A percentile compares a stretch with the other conserved stretches of the same genome.
phyloP scores from a whole-genome alignment of 1,139 yeast genomes.

The Hansenula lynferdii region DNA sequence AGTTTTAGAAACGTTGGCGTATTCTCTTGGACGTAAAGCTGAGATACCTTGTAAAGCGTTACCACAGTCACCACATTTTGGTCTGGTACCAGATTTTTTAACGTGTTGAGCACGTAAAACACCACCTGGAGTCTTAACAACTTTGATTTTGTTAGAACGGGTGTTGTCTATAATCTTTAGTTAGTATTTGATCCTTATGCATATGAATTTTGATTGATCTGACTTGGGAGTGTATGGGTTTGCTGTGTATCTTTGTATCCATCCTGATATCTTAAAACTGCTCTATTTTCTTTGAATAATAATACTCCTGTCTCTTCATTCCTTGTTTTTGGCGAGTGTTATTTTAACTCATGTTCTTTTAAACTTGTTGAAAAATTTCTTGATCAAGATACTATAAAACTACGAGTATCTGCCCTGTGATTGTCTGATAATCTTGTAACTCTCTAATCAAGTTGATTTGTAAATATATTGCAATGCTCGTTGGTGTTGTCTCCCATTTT shows the following conservation, averaged over 20 bases:
- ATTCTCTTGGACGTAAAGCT: slow-evolving; percentile 96
- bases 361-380: not conserved
- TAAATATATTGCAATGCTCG: too few species aligned
- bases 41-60: slow-evolving; percentile 85
- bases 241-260: too few species aligned
- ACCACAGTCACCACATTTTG: slow-evolving; percentile 99
- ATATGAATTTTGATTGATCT: too few species aligned
- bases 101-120: slow-evolving; percentile 95
- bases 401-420: not conserved
- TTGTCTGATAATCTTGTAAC: too few species aligned
- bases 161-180: slow-evolving; percentile 72
- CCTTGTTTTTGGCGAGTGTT: too few species aligned
- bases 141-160: slow-evolving; percentile 98
- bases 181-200: slow-evolving; percentile 31
- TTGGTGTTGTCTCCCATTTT: too few species aligned
- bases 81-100: slow-evolving; percentile 92
- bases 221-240: too few species aligned
- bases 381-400: not conserved
- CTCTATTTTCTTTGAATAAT: too few species aligned
- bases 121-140: slow-evolving; percentile 99
- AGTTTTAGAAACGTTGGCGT: slow-evolving; percentile 92
- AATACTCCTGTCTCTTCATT: too few species aligned
- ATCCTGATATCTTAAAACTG: too few species aligned
- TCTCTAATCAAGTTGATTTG: too few species aligned
- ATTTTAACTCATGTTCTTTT: too few species aligned